Conservation (phyloP, 805 yeast genomes). For the Candida suzukii region DNA sequence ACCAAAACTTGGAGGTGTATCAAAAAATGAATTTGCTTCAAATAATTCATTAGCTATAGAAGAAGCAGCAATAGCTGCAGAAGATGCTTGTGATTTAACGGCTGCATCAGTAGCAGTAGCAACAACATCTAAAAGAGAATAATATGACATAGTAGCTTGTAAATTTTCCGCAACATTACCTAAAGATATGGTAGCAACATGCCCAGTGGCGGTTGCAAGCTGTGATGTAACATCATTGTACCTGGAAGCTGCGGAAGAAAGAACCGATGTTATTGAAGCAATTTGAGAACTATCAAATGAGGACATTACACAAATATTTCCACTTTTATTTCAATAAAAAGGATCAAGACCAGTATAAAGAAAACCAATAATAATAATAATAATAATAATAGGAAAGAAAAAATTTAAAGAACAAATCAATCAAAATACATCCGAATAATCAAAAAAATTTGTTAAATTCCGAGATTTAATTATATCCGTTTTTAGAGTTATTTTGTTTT, state of each 20-base stretch:
- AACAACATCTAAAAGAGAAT: constrained; percentile 11
- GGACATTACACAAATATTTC: too few species aligned
- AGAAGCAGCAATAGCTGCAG: constrained; percentile 17
- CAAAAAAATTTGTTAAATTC: too few species aligned
- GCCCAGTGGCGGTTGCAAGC: constrained; percentile 6
- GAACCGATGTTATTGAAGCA: constrained; percentile 3
- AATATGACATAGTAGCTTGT: constrained; percentile 16
- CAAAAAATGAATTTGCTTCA: constrained; percentile 18
- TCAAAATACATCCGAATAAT: too few species aligned
- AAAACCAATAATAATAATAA: too few species aligned
- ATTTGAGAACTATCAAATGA: background rate
- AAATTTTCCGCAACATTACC: constrained; percentile 7
- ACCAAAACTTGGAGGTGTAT: constrained; percentile 42
- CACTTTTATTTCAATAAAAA: too few species aligned
- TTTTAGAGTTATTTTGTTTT: too few species aligned
- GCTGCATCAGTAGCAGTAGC: constrained; percentile 19
- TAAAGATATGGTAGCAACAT: constrained; percentile 1
- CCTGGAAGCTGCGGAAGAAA: constrained; percentile 6
- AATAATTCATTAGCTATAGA: constrained; percentile 11
- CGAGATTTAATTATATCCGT: too few species aligned
- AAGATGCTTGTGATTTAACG: constrained; percentile 7
- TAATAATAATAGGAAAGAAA: too few species aligned
- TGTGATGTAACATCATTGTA: constrained; percentile 7
- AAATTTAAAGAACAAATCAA: too few species aligned
- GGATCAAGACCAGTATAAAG: background rate